phyloP scores from a whole-genome alignment of 306 rosid genomes.

The Lathyrus tuberosus region DNA sequence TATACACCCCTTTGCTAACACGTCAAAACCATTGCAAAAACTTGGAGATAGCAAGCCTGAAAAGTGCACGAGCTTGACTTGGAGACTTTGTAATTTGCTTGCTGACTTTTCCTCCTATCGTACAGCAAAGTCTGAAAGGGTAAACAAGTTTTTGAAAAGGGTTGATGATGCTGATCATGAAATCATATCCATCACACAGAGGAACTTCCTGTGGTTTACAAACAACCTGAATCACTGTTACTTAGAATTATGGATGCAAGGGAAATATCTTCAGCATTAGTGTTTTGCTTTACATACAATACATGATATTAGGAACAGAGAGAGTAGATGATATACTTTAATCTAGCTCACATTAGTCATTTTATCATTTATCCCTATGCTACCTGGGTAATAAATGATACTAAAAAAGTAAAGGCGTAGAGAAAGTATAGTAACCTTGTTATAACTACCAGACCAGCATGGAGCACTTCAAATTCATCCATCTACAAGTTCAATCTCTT shows the following conservation, averaged over 20 bases:
- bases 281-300: constrained; percentile 39
- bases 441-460: no score
- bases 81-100: constrained; percentile 50
- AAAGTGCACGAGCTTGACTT: constrained; percentile 76
- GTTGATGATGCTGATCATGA: constrained; percentile 46
- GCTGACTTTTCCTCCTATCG: constrained; percentile 52
- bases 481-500: no score
- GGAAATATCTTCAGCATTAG: constrained; percentile 56
- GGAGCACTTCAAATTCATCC: no score
- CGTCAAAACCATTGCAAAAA: constrained; percentile 60
- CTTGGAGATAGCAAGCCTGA: constrained; percentile 70
- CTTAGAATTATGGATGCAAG: constrained; percentile 68
- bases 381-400: no score
- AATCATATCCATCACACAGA: constrained; percentile 59
- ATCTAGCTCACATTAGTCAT: no score
- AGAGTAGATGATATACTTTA: no score
- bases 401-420: no score
- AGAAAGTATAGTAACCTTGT: no score
- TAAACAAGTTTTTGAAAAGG: constrained; percentile 60
- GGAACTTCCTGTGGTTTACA: constrained; percentile 49
- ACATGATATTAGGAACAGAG: neutral
- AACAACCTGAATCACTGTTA: constrained; percentile 43
- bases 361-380: no score
- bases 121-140: constrained; percentile 63
- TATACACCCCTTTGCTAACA: constrained; percentile 75